Conservation (phyloP, 2,329 filamentous ascomycete genomes). For the Onygenales sp. region DNA sequence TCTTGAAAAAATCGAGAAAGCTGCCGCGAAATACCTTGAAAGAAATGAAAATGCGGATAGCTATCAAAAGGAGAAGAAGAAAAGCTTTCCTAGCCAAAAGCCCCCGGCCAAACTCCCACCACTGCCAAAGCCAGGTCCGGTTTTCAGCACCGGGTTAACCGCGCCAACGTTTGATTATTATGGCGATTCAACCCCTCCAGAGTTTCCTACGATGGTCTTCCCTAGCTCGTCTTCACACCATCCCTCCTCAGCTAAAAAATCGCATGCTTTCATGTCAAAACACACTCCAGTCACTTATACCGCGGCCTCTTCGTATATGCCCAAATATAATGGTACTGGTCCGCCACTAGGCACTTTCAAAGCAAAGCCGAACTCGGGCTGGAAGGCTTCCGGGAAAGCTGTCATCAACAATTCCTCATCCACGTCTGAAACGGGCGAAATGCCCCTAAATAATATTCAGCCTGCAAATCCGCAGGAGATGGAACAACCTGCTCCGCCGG, state of each 20-base stretch:
- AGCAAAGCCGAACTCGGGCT: background rate
- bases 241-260: background rate
- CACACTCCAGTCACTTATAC: background rate
- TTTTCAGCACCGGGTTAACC: background rate
- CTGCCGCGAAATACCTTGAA: constrained; percentile 44
- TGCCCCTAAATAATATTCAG: background rate
- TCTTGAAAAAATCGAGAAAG: constrained; percentile 42
- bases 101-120: background rate
- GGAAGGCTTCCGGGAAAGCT: background rate
- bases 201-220: background rate
- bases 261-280: background rate
- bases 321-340: no score
- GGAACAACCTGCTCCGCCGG: background rate
- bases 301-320: background rate
- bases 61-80: constrained; percentile 1
- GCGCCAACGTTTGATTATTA: background rate
- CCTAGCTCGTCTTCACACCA: background rate
- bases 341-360: no score
- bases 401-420: background rate
- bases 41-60: background rate
- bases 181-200: background rate
- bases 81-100: background rate
- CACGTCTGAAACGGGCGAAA: background rate
- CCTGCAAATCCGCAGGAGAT: constrained; percentile 9
- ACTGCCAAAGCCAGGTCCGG: background rate